These are phyloP conservation scores for Puccinellia tenuiflora DNA, from an alignment of 176 grass and related monocot species.

Conservation along the genomic window DNA sequence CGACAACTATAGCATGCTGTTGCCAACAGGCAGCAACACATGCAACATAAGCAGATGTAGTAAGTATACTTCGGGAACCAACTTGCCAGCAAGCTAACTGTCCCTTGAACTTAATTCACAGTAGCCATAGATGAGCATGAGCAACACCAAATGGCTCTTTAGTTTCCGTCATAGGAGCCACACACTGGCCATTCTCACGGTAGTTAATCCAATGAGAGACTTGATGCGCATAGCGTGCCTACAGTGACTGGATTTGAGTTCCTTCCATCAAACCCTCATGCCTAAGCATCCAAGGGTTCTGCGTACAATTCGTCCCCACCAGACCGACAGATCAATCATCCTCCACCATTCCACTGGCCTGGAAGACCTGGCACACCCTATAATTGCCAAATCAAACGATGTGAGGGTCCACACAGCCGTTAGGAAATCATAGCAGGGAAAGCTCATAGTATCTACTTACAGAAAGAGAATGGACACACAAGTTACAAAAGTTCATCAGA, in stretches of 20 bases:
- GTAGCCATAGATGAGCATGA: conserved; percentile 28
- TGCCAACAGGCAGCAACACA: background rate
- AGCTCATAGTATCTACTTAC: background rate
- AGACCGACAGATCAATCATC: conserved; percentile 26
- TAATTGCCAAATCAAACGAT: conserved; percentile 1
- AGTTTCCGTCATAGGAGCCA: conserved; percentile 7
- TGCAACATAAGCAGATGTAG: background rate
- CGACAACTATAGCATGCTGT: background rate
- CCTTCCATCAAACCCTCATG: conserved; percentile 16
- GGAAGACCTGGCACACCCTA: conserved; percentile 18
- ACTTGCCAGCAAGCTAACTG: conserved; percentile 12
- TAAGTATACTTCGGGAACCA: conserved; percentile 4
- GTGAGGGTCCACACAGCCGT: background rate
- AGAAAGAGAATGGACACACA: background rate
- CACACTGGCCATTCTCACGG: conserved; percentile 17
- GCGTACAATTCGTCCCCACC: conserved; percentile 19
- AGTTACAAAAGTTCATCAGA: background rate
- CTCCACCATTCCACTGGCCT: background rate
- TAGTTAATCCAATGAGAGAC: conserved; percentile 23
- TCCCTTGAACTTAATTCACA: conserved; percentile 20
- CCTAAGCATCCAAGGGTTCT: conserved; percentile 29
- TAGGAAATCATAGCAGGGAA: background rate
- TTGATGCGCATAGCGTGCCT: background rate
- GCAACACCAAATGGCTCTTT: conserved; percentile 16
- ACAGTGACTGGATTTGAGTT: conserved; percentile 16